phyloP scores from a whole-genome alignment of 2,329 filamentous ascomycete genomes.

The Aureobasidium pullulans region DNA sequence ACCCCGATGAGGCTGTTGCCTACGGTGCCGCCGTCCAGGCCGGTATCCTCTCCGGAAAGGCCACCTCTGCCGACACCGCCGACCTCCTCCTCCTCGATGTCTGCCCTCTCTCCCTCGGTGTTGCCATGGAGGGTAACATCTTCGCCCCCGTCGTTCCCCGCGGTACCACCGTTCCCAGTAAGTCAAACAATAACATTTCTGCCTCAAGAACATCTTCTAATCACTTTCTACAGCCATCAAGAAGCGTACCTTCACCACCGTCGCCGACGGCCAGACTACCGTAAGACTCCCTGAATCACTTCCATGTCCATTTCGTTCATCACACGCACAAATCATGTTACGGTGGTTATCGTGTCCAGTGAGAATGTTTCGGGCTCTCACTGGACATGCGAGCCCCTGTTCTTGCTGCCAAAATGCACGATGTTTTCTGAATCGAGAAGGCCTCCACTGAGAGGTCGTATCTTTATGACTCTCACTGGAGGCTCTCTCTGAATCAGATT shows the following conservation, averaged over 20 bases:
- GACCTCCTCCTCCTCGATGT: constrained; percentile 96
- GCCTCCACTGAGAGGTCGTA: background rate
- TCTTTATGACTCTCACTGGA: background rate
- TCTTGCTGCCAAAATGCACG: background rate
- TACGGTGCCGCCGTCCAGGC: constrained; percentile 98
- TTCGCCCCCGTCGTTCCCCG: constrained; percentile 83
- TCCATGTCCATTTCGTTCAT: background rate
- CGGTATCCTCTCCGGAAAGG: constrained; percentile 97
- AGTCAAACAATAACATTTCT: no score
- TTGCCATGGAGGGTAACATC: constrained; percentile 99
- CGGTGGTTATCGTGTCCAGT: background rate
- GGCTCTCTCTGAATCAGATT: no score
- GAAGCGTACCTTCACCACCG: constrained; percentile 47
- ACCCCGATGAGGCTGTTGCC: constrained; percentile 98
- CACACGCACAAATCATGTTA: background rate
- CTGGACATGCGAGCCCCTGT: background rate
- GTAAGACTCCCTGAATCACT: background rate
- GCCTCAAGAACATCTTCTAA: no score
- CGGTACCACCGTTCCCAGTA: constrained; percentile 35
- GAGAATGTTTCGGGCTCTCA: background rate
- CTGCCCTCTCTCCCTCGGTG: constrained; percentile 90
- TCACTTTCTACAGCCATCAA: constrained; percentile 45
- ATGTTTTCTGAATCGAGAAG: no score
- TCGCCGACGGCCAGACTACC: constrained; percentile 64
- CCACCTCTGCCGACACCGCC: constrained; percentile 85